Evolutionary conservation across 345 rosid genomes (phyloP), one percentile per base, ranked within the genome.

Genomic region (Salix purpurea): DNA sequence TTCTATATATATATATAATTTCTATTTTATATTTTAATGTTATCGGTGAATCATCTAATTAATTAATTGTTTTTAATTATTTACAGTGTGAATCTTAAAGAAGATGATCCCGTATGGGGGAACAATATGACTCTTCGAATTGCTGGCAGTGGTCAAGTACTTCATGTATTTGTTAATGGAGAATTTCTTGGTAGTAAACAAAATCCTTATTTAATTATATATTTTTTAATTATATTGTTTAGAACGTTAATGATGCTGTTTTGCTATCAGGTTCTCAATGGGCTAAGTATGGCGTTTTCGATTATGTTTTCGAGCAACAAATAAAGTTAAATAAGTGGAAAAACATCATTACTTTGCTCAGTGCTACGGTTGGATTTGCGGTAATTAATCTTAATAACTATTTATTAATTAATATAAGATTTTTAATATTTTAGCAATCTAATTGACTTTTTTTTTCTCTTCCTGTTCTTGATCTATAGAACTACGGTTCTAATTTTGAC

Each of bases 81-180:
- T 52, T 23, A 71, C 82, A 79, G 78, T 8, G 40, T 70, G 34
- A 3, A 62, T 13, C 12, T 79, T 15, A 39, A 68, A 5, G 18
- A 62, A 71, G 21, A 23, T 52, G 79, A 80, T 71, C 56, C 72
- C 4, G 37, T 79, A 69, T 69, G 37, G 74, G 36, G 74, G 8
- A 3, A n/a, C 3, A 32, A 79, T 18, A 69, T 79, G 74, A 18
- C 74, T 3, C 42, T 79, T 11, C 52, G 74, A 46, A 24, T 79
- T 16, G 69, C 68, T 5, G 70, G 52, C 9, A 79, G 67, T 34
- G 77, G 81, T 13, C 77, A 68, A 1, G 15, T 74, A n/a, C 77
- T 79, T 60, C 81, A 79, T 61, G 74, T 26, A 2, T 79, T 68
- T 44, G 74, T 79, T 6, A 74, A 74, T 68, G 78, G 78, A 24